Conservation (phyloP, 331 rosid species). For the Cydonia oblonga region DNA sequence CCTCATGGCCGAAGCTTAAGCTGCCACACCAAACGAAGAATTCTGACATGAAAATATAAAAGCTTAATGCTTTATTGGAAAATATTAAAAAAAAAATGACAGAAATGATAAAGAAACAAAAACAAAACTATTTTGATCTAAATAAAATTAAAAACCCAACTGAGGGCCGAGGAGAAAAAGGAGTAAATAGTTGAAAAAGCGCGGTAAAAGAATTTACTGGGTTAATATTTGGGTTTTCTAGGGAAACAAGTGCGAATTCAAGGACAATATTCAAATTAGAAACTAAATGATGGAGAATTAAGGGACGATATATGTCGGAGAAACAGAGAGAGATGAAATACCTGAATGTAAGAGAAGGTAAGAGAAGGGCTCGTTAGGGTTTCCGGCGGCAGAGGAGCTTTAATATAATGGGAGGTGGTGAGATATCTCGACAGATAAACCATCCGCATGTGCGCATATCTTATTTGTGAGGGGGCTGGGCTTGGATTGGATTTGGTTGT, state of each 20-base stretch:
- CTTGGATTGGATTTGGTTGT: too few species aligned
- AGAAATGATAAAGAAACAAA: too few species aligned
- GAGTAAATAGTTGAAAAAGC: not conserved
- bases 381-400: conserved; percentile 1
- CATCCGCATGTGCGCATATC: too few species aligned
- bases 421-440: too few species aligned
- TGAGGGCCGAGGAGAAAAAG: not conserved
- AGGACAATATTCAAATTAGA: not conserved
- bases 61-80: not conserved
- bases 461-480: too few species aligned
- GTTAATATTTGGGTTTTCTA: not conserved
- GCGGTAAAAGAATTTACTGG: not conserved
- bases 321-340: not conserved
- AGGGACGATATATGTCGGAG: too few species aligned
- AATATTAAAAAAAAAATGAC: not conserved
- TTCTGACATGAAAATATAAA: not conserved
- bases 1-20: conserved; percentile 19
- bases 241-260: conserved; percentile 1
- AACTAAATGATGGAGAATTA: not conserved
- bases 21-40: not conserved
- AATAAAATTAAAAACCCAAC: too few species aligned
- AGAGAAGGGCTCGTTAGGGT: conserved; percentile 20
- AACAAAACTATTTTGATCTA: too few species aligned
- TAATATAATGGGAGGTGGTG: too few species aligned
- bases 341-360: conserved; percentile 1